A percentile compares a stretch with the other conserved stretches of the same genome.
phyloP scores from a whole-genome alignment of 352 stramenopile species.

The Phytophthora pini region DNA sequence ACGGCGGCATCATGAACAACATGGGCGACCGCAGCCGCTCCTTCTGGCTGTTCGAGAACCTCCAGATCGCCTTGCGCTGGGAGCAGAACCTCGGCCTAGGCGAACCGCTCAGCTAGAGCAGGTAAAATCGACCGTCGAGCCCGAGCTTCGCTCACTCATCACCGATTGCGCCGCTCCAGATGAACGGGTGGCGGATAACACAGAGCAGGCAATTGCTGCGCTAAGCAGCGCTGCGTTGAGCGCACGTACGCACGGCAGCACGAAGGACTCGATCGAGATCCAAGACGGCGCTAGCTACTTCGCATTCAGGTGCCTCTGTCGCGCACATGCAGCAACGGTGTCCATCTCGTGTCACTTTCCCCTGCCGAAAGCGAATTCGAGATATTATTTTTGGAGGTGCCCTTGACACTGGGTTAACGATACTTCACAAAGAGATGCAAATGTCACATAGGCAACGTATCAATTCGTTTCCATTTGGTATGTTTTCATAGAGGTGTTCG shows the following conservation, averaged over 20 bases:
- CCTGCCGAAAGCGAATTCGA: conserved; percentile 15
- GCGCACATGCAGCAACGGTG: conserved; percentile 3
- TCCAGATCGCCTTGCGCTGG: conserved; percentile 59
- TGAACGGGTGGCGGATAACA: conserved; percentile 16
- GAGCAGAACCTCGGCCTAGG: conserved; percentile 56
- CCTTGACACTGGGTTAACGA: conserved; percentile 3
- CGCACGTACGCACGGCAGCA: conserved; percentile 8
- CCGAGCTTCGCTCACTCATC: conserved; percentile 22
- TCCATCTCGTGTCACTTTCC: conserved; percentile 7
- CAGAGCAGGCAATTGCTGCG: background rate
- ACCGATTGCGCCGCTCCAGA: conserved; percentile 15
- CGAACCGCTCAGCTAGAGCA: conserved; percentile 37
- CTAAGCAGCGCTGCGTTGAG: conserved; percentile 9
- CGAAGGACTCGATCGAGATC: conserved; percentile 2
- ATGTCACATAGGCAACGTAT: conserved; percentile 11
- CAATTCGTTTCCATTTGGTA: background rate
- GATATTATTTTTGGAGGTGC: conserved; percentile 23
- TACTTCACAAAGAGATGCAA: conserved; percentile 20
- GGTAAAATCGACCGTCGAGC: background rate
- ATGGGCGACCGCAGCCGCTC: conserved; percentile 62
- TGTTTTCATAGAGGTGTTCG: conserved; percentile 9
- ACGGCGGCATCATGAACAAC: conserved; percentile 67
- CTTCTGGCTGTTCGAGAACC: conserved; percentile 66
- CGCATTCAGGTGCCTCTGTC: conserved; percentile 12
- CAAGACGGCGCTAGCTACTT: background rate